Percentiles rank a stretch among this genome's conserved stretches.
These are phyloP conservation scores for Hypoxylon rickii DNA, from an alignment of 495 filamentous ascomycete species.

Conservation along the genomic window DNA sequence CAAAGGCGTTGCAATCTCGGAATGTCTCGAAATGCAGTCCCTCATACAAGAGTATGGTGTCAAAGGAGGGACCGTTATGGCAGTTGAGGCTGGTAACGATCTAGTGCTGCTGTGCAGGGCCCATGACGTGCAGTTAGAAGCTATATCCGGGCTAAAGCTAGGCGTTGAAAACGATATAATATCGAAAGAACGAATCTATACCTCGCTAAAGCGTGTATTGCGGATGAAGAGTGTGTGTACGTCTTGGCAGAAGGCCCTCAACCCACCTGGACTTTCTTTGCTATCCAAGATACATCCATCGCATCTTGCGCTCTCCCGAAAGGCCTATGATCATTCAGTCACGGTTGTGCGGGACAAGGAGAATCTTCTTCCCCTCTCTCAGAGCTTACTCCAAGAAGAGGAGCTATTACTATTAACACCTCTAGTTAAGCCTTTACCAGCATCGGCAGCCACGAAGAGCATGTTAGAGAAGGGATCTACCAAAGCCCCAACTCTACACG, in stretches of 20 bases:
- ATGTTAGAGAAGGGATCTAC: constrained; percentile 50
- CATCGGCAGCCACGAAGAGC: constrained; percentile 69
- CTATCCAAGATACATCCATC: constrained; percentile 78
- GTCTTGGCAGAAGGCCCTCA: constrained; percentile 81
- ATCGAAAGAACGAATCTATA: constrained; percentile 70
- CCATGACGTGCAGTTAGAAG: constrained; percentile 84
- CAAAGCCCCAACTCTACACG: constrained; percentile 56
- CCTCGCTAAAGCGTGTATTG: constrained; percentile 74
- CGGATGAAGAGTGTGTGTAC: constrained; percentile 76
- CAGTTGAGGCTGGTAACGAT: constrained; percentile 89
- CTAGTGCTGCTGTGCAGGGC: constrained; percentile 82
- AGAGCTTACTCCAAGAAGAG: constrained; percentile 76
- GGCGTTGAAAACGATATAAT: constrained; percentile 87
- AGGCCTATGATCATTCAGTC: constrained; percentile 84
- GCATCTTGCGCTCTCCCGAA: constrained; percentile 76
- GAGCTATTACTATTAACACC: constrained; percentile 83
- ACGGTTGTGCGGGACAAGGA: constrained; percentile 84
- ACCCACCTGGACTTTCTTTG: constrained; percentile 71
- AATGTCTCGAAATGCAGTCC: constrained; percentile 95
- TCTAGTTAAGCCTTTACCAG: constrained; percentile 81
- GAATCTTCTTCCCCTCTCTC: constrained; percentile 74
- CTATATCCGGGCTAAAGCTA: constrained; percentile 79
- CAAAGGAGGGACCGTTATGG: constrained; percentile 92
- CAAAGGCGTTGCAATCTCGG: constrained; percentile 87
- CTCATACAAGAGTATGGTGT: constrained; percentile 89